Base-by-base conservation (phyloP, 495 filamentous ascomycete genomes). In the Massariosphaeria phaeospora region DNA sequence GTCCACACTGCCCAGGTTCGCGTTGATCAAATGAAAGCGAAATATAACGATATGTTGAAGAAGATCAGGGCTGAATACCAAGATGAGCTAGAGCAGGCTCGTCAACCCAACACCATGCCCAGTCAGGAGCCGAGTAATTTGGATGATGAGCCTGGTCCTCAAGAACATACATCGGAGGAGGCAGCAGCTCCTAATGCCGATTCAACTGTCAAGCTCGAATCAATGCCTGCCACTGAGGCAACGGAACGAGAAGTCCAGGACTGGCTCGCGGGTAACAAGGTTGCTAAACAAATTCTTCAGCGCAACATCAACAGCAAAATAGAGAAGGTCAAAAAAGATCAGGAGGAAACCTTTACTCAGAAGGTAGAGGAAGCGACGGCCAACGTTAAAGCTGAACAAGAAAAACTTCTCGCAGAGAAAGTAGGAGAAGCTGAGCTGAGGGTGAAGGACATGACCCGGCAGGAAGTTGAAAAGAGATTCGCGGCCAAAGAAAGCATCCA, bases 401-500 rank as follows among this genome's bases (percentile, higher is more conserved):
- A 80, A 55, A 61, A 67, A 17, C 58, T 69, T 35, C 42, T 55
- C 17, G 51, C 61, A 20, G 57, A 65, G 65, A 74, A 59, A 63
- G 63, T 54, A 15, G 69, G 52, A 53, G 67, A 67, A 2, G 43
- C 41, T 25, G 5, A 56, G n/a, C 13, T 3, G 20, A n/a, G 9
- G 66, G 69, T 79, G n/a, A 63, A 66, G n/a, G 70, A 35, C 25
- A 52, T 43, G 15, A 75, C 74, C 56, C 73, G 76, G 30, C 72
- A 78, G 3, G 64, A 74, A 10, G 73, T 84, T 65, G 76, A 76
- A 27, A 73, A 72, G 27, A 86, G 84, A 55, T 80, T 76, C 18
- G 73, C 75, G 18, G 75, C 86, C 9, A 84, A 86, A 45, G 70
- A 91, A 36, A 95, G 87, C 65, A 88, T 95, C 82, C 75, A 83